Percentiles rank a stretch among this genome's conserved stretches.
Conservation (phyloP, 345 rosid genomes). For the Erysimum cheiranthoides region DNA sequence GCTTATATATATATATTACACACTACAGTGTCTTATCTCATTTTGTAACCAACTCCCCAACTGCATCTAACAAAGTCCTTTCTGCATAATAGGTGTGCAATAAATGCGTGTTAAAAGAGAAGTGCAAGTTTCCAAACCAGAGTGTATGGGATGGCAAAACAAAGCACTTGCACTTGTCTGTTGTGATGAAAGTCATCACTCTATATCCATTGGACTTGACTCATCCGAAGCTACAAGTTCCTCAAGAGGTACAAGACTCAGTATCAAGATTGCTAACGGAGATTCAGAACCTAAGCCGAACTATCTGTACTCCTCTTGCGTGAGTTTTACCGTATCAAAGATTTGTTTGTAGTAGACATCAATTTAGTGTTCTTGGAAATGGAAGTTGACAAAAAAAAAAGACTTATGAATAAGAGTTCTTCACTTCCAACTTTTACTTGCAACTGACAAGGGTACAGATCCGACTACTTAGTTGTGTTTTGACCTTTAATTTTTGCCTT, state of each 20-base stretch:
- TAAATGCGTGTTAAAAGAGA: conserved; percentile 61
- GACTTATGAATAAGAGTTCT: neutral
- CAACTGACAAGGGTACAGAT: neutral
- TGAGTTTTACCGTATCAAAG: conserved; percentile 28
- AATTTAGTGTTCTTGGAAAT: neutral
- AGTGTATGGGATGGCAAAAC: conserved; percentile 53
- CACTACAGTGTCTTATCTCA: conserved; percentile 21
- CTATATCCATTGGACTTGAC: conserved; percentile 62
- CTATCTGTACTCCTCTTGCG: conserved; percentile 44
- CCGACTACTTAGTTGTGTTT: neutral
- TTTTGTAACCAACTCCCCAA: neutral
- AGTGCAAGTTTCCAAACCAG: conserved; percentile 69
- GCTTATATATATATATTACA: conserved; percentile 9
- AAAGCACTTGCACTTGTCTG: conserved; percentile 55
- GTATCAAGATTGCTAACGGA: conserved; percentile 57
- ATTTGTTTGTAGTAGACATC: conserved; percentile 25
- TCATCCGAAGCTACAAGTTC: conserved; percentile 55
- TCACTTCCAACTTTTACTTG: neutral
- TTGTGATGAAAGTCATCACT: conserved; percentile 64
- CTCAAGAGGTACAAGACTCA: conserved; percentile 63
- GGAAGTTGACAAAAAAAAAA: neutral
- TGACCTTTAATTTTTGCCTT: neutral
- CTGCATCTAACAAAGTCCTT: conserved; percentile 13
- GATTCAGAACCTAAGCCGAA: conserved; percentile 59
- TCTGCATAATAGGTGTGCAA: conserved; percentile 66